Percentiles rank a stretch among this genome's conserved stretches.
phyloP scores from a whole-genome alignment of 306 rosid genomes.

The Oemleria cerasiformis region DNA sequence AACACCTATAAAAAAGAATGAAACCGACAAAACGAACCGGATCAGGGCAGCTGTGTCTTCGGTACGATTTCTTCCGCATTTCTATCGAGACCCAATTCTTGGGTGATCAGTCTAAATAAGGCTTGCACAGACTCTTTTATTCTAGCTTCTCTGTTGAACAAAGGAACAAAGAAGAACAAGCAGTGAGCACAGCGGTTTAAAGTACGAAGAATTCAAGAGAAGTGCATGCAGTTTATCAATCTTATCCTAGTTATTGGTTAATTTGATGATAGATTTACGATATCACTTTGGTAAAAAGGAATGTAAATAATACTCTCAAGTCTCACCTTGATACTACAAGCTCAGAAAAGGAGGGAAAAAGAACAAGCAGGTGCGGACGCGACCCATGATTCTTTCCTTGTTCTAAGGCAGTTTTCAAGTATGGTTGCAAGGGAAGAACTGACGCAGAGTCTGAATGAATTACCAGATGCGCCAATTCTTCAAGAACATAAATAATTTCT shows the following conservation, averaged over 20 bases:
- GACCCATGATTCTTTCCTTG: constrained; percentile 38
- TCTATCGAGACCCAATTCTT: constrained; percentile 64
- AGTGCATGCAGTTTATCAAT: too few relatives aligned
- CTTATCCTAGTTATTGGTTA: too few relatives aligned
- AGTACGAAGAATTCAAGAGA: neutral
- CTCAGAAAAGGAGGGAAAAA: constrained; percentile 85
- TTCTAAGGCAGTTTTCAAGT: constrained; percentile 49
- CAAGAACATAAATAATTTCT: constrained; percentile 69
- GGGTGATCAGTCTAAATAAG: constrained; percentile 54
- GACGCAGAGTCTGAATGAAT: constrained; percentile 66
- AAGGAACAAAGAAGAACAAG: constrained; percentile 4
- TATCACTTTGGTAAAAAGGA: too few relatives aligned
- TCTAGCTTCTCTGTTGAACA: constrained; percentile 64
- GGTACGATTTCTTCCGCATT: constrained; percentile 27
- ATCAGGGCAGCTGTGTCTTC: constrained; percentile 20
- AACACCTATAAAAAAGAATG: constrained; percentile 17
- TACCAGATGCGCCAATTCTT: constrained; percentile 61
- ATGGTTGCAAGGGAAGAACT: constrained; percentile 56
- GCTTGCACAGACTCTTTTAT: constrained; percentile 66
- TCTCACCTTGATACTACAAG: constrained; percentile 81
- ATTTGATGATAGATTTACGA: too few relatives aligned
- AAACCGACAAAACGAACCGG: neutral
- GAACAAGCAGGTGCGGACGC: constrained; percentile 69
- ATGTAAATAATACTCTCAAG: neutral
- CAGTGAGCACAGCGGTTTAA: neutral